Base-by-base conservation (phyloP, 805 yeast species). In the Priceomyces haplophilus region DNA sequence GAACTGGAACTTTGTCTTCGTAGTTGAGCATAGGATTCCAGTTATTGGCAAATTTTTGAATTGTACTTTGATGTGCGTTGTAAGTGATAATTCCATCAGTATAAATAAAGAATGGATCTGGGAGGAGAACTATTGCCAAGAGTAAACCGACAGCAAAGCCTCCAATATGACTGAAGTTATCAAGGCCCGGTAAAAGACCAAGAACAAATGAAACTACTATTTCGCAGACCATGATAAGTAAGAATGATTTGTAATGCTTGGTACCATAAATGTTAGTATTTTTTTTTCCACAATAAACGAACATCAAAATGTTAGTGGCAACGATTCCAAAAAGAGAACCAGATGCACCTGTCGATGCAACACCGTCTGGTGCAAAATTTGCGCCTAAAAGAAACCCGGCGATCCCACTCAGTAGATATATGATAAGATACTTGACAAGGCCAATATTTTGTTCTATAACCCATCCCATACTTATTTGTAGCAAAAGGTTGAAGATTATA, bases 141-240 rank as follows among this genome's bases (percentile, higher is more conserved):
- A 78, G 55, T 0, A 80, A 30, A 0, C 90, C 90, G 61, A 79
- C 64, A 18, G 80, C 75, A 61, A 83, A 82, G 4, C 90, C 90
- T 8, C 90, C 90, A 50, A 84, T 76, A 58, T 84, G 89, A 34
- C 85, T 73, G 54, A 84, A 84, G 56, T 84, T 84, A 58, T 84
- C 90, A 41, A 84, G 56, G 0, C 90, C 90, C 0, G 90, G 90
- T 12, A 84, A 61, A 15, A 84, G 64, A 0, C 90, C 90, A 15
- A 84, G 61, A 5, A 75, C 83, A 36, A 84, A 69, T 30, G 82
- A 72, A 3, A 82, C 67, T 10, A 82, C 52, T 29, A 84, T 72
- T 55, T 84, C 88, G 7, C 64, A 61, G n/a, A 81, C 46, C 62
- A 80, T 73, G 11, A 75, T 65, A 17, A 58, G 37, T 10, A 84